These are phyloP conservation scores for Apiospora kogelbergensis DNA, from an alignment of 2,329 filamentous ascomycete species.

Conservation along the genomic window DNA sequence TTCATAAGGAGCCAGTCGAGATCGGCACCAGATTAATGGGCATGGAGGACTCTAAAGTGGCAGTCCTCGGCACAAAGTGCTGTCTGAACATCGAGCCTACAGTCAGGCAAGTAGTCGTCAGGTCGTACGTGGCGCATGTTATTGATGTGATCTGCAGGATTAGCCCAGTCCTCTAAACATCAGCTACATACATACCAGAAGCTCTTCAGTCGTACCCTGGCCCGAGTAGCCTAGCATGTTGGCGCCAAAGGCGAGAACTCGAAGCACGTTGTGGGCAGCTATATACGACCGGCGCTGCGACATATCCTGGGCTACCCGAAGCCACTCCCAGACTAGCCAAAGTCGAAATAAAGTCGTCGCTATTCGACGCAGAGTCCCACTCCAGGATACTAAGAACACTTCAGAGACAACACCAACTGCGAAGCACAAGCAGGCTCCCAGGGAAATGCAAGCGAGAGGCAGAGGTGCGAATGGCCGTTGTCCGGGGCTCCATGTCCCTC, in stretches of 20 bases:
- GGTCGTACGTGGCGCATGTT: neutral
- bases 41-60: neutral
- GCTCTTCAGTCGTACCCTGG: neutral
- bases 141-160: neutral
- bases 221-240: neutral
- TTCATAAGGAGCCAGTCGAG: neutral
- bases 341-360: neutral
- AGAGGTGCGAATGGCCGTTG: neutral
- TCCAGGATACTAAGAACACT: neutral
- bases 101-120: neutral
- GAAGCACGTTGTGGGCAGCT: neutral
- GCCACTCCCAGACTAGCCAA: neutral
- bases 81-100: neutral
- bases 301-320: neutral
- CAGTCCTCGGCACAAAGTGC: neutral
- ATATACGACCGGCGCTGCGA: neutral
- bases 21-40: neutral
- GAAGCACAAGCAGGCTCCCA: neutral
- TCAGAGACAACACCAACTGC: neutral
- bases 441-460: neutral
- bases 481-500: neutral
- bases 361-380: neutral
- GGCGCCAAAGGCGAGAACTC: neutral
- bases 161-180: neutral
- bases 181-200: neutral